Evolutionary conservation across 177 flowering plant species (phyloP), one percentile per base, ranked within the genome.

Genomic region (Vitis hybrid): DNA sequence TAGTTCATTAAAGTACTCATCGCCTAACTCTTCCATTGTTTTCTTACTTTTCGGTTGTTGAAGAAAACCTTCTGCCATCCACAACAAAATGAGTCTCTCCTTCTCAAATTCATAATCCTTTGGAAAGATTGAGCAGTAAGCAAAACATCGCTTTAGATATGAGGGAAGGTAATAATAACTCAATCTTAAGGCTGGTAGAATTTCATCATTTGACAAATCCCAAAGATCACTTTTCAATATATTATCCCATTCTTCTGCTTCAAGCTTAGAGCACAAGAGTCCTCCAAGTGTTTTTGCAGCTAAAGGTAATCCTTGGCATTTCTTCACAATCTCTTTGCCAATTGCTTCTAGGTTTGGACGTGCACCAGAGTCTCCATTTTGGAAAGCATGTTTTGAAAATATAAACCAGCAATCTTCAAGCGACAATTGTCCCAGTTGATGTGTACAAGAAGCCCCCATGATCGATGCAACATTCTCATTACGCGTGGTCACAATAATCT

Each of bases 81-180:
- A 56, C 16, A 56, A 16, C n/a, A 56, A 16, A 56, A 56, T 56
- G 13, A 56, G 16, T 8, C 16, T 18, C 13, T 56, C 59, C 19
- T 56, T 56, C n/a, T 56, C 59, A 56, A 56, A 56, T 11, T 15
- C n/a, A 56, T 56, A 56, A 16, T 56, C 59, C 16, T 56, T 26
- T 2, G 29, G 29, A 26, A 26, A 26, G 29, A 26, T 26, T 2
- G 29, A 26, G 29, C 29, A 26, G n/a, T 56, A 14, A 56, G 19
- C 59, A 56, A 56, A 56, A 18, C 59, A 56, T 6, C 59, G 16
- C 16, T 56, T 56, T 16, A 56, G 19, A 56, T 56, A 18, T 11
- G 59, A 16, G 7, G 59, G 59, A 6, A 56, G 16, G 19, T 56
- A 13, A 11, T 56, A 15, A 56, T 16, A 14, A 56, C n/a, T 56